Conservation (phyloP, 2,329 filamentous ascomycete species). For the Atkinsonella hypoxylon region DNA sequence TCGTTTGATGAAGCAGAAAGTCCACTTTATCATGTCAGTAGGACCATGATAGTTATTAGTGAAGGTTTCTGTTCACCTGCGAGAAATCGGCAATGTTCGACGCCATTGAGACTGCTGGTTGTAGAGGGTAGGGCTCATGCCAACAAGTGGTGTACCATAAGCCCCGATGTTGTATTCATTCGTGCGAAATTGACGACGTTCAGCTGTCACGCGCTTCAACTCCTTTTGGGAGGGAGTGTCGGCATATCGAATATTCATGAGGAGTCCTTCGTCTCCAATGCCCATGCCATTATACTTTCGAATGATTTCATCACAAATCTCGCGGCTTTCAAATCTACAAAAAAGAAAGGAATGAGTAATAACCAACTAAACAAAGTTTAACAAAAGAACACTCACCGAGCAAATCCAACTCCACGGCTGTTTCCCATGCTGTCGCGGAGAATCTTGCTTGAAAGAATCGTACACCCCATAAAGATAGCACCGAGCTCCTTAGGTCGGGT, state of each 20-base stretch:
- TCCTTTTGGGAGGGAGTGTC: slow-evolving; percentile 96
- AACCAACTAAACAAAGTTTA: not conserved
- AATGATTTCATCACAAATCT: slow-evolving; percentile 84
- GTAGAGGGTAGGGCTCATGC: slow-evolving; percentile 32
- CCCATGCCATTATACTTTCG: slow-evolving; percentile 70
- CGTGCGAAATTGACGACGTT: slow-evolving; percentile 88
- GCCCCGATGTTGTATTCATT: slow-evolving; percentile 82
- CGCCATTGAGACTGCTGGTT: slow-evolving; percentile 26
- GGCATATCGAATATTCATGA: slow-evolving; percentile 90
- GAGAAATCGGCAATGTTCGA: slow-evolving; percentile 18
- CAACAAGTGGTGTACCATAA: slow-evolving; percentile 51
- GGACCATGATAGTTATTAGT: not conserved
- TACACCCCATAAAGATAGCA: slow-evolving; percentile 66
- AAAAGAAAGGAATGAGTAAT: not conserved
- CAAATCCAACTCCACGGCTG: slow-evolving; percentile 94
- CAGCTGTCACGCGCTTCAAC: slow-evolving; percentile 89
- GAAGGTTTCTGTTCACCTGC: slow-evolving; percentile 17
- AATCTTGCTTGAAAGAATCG: slow-evolving; percentile 88
- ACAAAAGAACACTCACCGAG: slow-evolving; percentile 50
- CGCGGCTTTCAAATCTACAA: slow-evolving; percentile 72
- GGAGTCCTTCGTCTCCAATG: slow-evolving; percentile 65
- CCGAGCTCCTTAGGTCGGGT: slow-evolving; percentile 49
- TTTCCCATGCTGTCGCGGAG: slow-evolving; percentile 84
- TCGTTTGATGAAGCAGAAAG: slow-evolving; percentile 18
- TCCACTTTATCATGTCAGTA: slow-evolving; percentile 11